These are phyloP conservation scores for Fusarium agapanthi DNA, from an alignment of 2,329 filamentous ascomycete species.

Conservation along the genomic window DNA sequence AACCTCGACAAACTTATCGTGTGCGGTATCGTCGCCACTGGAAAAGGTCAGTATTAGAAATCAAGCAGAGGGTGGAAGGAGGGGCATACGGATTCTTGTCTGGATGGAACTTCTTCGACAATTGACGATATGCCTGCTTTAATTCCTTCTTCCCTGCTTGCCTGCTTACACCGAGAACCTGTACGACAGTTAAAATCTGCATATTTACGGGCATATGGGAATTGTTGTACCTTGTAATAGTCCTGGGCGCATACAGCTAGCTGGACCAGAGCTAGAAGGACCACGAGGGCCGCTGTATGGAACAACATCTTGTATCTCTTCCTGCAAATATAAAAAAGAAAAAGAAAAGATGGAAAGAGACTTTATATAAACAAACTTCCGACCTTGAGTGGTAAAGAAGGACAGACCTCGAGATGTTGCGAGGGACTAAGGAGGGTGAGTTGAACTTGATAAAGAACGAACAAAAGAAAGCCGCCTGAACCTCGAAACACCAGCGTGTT, in stretches of 20 bases:
- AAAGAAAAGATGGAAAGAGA: neutral
- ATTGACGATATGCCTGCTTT: constrained; percentile 89
- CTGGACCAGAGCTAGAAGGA: constrained; percentile 64
- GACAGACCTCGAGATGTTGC: constrained; percentile 1
- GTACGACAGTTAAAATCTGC: neutral
- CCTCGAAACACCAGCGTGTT: constrained; percentile 49
- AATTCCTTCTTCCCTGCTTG: constrained; percentile 86
- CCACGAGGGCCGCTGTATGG: constrained; percentile 56
- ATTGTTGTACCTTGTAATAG: constrained; percentile 74
- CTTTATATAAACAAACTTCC: neutral
- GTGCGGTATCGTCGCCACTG: constrained; percentile 80
- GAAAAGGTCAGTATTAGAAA: neutral
- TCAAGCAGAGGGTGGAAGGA: neutral
- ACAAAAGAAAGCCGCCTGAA: constrained; percentile 18
- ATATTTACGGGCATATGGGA: neutral
- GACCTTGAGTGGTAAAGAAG: constrained; percentile 5
- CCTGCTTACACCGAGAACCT: constrained; percentile 83
- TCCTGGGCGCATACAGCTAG: constrained; percentile 71
- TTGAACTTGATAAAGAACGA: constrained; percentile 4
- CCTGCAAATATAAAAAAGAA: constrained; percentile 24
- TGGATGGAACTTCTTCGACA: constrained; percentile 96
- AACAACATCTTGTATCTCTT: constrained; percentile 58
- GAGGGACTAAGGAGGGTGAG: constrained; percentile 2
- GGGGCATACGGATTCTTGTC: constrained; percentile 92
- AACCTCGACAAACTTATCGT: constrained; percentile 92